Conservation (phyloP, 2,329 filamentous ascomycete species). For the Cercospora sesami region DNA sequence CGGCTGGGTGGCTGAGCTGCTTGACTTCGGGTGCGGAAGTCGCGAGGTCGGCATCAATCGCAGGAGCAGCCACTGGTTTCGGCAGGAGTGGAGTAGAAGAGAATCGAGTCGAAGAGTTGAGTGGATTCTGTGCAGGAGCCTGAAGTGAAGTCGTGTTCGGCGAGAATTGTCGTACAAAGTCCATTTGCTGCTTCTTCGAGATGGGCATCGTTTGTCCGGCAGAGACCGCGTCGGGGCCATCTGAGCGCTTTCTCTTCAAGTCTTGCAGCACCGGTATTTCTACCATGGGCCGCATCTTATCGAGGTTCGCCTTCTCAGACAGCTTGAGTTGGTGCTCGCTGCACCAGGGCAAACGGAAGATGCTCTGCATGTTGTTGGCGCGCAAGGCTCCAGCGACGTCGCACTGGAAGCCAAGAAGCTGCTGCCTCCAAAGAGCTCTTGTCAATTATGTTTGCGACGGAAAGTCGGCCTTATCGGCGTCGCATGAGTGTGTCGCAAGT, state of each 20-base stretch:
- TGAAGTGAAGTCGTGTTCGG: constrained; percentile 14
- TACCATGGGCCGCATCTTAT: constrained; percentile 48
- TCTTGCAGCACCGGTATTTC: constrained; percentile 52
- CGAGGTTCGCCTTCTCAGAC: constrained; percentile 37
- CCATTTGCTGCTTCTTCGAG: constrained; percentile 29
- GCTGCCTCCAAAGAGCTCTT: constrained; percentile 32
- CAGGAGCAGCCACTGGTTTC: not conserved
- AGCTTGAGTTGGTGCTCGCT: constrained; percentile 37
- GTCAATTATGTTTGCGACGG: constrained; percentile 29
- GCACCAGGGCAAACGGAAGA: constrained; percentile 54
- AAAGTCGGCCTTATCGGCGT: constrained; percentile 20
- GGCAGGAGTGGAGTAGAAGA: constrained; percentile 12
- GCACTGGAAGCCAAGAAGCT: constrained; percentile 22
- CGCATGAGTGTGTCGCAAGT: constrained; percentile 25
- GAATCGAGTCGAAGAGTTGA: not conserved
- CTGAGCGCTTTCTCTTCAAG: constrained; percentile 60
- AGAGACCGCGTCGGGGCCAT: constrained; percentile 46
- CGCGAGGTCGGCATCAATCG: constrained; percentile 12
- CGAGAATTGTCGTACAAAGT: constrained; percentile 31
- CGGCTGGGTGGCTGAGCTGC: not conserved
- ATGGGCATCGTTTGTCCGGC: constrained; percentile 24
- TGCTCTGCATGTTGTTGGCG: constrained; percentile 49
- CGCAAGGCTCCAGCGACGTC: constrained; percentile 24
- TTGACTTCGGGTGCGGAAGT: not conserved
- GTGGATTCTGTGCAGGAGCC: not conserved